Conservation (phyloP, 805 yeast species). For the Wickerhamiella cacticola region DNA sequence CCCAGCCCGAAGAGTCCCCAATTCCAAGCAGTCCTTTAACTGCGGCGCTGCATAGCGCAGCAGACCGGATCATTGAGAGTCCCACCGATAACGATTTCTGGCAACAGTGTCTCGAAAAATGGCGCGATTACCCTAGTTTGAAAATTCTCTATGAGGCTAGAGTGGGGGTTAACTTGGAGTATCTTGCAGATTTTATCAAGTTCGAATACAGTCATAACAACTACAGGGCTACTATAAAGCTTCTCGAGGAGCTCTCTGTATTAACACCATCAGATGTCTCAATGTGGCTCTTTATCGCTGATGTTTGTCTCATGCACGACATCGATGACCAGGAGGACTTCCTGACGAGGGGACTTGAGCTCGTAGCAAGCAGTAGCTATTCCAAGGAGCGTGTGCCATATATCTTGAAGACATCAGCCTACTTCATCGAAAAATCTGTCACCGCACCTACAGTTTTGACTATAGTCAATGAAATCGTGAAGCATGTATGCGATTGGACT, state of each 20-base stretch:
- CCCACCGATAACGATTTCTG: not conserved
- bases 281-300: not conserved
- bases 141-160: not conserved
- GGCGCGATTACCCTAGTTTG: not conserved
- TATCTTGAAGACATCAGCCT: not conserved
- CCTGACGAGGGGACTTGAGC: not conserved
- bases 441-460: not conserved
- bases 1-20: not conserved
- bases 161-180: not conserved
- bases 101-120: not conserved
- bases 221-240: not conserved
- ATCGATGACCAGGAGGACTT: not conserved
- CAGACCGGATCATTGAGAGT: not conserved
- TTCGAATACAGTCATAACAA: not conserved
- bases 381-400: not conserved
- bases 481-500: not conserved
- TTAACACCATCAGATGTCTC: not conserved
- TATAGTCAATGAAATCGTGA: not conserved
- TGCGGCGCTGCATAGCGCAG: not conserved
- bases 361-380: not conserved
- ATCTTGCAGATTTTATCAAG: not conserved
- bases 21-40: not conserved
- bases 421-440: not conserved
- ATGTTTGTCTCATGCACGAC: not conserved
- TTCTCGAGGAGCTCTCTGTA: not conserved